phyloP scores from a whole-genome alignment of 495 filamentous ascomycete genomes.

The Neurospora tetraspora region DNA sequence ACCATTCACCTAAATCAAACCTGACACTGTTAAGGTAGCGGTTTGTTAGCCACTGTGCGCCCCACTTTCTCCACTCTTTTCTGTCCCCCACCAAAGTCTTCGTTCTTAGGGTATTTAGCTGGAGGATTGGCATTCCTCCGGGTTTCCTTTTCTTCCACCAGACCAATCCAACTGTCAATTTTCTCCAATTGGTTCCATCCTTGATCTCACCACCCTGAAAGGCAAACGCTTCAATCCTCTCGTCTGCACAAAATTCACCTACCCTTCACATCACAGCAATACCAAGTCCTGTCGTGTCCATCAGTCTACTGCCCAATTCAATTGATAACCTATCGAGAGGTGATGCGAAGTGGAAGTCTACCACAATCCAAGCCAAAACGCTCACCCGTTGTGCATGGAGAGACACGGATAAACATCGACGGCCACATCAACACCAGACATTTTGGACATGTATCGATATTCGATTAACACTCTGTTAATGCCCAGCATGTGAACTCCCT shows the following conservation, averaged over 20 bases:
- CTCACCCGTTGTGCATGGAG: no score
- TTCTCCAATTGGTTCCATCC: no score
- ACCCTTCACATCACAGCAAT: neutral
- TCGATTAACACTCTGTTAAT: neutral
- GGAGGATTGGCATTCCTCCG: no score
- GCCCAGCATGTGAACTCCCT: neutral
- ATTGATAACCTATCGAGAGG: no score
- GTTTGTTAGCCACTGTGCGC: neutral
- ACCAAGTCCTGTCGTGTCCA: neutral
- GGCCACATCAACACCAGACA: neutral
- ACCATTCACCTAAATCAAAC: rapidly evolving
- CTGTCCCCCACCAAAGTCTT: no score
- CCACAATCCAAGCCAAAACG: neutral
- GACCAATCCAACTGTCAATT: no score
- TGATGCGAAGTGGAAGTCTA: no score
- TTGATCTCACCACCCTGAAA: no score
- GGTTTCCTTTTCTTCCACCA: no score
- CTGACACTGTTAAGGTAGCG: neutral
- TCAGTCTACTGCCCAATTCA: no score
- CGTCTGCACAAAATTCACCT: neutral
- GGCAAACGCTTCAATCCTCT: neutral
- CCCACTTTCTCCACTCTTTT: no score
- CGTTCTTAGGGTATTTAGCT: no score
- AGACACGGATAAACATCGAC: neutral
- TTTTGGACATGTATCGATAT: neutral